Conservation (phyloP, 2,329 filamentous ascomycete genomes). For the Stenocarpella maydis region DNA sequence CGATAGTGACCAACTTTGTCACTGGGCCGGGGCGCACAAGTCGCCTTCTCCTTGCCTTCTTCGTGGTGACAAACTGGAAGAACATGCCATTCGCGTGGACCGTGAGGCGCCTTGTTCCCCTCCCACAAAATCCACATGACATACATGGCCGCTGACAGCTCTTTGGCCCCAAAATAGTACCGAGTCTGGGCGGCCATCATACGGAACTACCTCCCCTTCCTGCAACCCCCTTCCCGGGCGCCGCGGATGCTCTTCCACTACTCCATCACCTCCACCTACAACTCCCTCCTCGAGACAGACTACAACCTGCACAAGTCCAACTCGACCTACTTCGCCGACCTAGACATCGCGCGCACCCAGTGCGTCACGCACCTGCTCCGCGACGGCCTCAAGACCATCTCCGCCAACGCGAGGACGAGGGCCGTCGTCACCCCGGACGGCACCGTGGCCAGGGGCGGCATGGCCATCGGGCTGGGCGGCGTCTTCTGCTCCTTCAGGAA, state of each 20-base stretch:
- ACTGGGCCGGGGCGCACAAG: constrained; percentile 63
- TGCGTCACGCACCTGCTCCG: constrained; percentile 75
- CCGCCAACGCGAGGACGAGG: constrained; percentile 56
- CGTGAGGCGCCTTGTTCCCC: constrained; percentile 53
- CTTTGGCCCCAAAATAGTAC: constrained; percentile 37
- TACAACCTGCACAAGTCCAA: constrained; percentile 53
- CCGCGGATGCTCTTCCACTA: constrained; percentile 48
- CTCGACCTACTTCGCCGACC: constrained; percentile 84
- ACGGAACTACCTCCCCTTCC: constrained; percentile 42
- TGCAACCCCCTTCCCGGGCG: constrained; percentile 35
- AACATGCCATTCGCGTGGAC: constrained; percentile 80
- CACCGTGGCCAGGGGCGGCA: constrained; percentile 58
- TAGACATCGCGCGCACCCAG: constrained; percentile 84
- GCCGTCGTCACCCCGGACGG: constrained; percentile 61
- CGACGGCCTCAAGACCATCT: constrained; percentile 62
- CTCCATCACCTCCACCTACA: constrained; percentile 43
- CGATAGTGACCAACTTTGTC: constrained; percentile 53
- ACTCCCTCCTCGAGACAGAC: constrained; percentile 47
- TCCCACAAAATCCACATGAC: neutral
- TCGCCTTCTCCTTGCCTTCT: constrained; percentile 61
- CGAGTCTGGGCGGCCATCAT: constrained; percentile 48
- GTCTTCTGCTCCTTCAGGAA: constrained; percentile 77
- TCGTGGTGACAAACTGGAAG: constrained; percentile 74
- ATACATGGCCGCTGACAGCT: no score
- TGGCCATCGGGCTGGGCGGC: constrained; percentile 74